Evolutionary conservation across 306 rosid genomes (phyloP), one percentile per base, ranked within the genome.

Genomic region (Fagus crenata): DNA sequence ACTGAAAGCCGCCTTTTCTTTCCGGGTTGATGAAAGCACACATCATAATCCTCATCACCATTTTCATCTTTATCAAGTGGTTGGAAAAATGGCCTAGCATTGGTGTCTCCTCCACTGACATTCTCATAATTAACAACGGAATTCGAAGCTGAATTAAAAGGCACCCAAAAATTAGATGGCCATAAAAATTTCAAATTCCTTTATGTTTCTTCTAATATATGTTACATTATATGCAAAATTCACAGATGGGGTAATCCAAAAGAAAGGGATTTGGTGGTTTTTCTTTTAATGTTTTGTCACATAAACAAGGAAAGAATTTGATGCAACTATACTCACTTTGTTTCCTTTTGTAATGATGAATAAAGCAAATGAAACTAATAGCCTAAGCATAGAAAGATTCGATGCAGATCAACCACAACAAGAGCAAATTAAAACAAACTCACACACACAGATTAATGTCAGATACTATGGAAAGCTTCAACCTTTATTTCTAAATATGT

Each of bases 1-100:
- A 76, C 75, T 14, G 88, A 55, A 37, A 95, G 97, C 80, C 98
- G 80, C 77, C 97, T 85, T 56, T 95, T 95, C 89, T 95, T 95
- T 6, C 92, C 94, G 7, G 88, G 84, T 67, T 86, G 93, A 49
- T 87, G 88, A 43, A 80, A 86, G 46, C 82, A 76, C 4, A 80
- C 84, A 2, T 90, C 93, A 56, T 80, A 85, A n/a, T 88, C 96
- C 0, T 87, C 98, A 63, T 85, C 88, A 31, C 69, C 78, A 46
- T 78, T 85, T 71, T 90, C 93, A 77, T 90, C 89, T 49, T 89
- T 88, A 32, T 83, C 90, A 12, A 83, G 60, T 0, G 73, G 77
- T 40, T 82, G 90, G 61, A 92, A 82, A 71, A 87, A 89, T 41
- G 89, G 54, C 74, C 85, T 81, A 2, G 83, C 90, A 35, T 78